These are phyloP conservation scores for Botrytis byssoidea DNA, from an alignment of 2,329 filamentous ascomycete species.

Conservation along the genomic window DNA sequence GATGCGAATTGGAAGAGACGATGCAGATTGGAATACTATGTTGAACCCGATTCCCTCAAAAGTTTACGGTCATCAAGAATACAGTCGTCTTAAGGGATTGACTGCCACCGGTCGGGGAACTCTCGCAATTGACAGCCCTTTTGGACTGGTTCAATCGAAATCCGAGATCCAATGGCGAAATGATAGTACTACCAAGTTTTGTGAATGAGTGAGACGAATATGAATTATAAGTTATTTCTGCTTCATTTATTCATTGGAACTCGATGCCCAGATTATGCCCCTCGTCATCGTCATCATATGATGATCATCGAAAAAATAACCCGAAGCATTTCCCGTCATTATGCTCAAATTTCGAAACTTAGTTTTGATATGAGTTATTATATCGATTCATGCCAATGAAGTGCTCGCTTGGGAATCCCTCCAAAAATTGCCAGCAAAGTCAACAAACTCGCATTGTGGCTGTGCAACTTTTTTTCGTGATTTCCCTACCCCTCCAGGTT, in stretches of 20 bases:
- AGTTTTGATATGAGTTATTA: slow-evolving; percentile 8
- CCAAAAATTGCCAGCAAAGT: background rate
- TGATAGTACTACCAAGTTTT: background rate
- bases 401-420: slow-evolving; percentile 1
- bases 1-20: background rate
- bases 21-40: background rate
- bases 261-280: background rate
- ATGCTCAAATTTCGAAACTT: slow-evolving; percentile 5
- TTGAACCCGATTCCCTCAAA: background rate
- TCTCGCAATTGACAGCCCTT: background rate
- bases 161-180: background rate
- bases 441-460: slow-evolving; percentile 13
- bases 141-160: background rate
- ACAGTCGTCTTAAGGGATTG: background rate
- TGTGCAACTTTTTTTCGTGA: slow-evolving; percentile 1
- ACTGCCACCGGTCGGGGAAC: background rate
- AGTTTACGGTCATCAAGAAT: background rate
- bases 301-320: background rate
- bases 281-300: slow-evolving; percentile 8
- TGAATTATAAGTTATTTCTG: background rate
- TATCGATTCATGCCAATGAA: slow-evolving; percentile 18
- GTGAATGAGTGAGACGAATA: background rate
- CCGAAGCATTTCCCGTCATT: background rate
- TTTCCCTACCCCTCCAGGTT: background rate
- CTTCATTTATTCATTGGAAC: background rate